phyloP scores from a whole-genome alignment of 108 stramenopile genomes.

The Skeletonema costatum region DNA sequence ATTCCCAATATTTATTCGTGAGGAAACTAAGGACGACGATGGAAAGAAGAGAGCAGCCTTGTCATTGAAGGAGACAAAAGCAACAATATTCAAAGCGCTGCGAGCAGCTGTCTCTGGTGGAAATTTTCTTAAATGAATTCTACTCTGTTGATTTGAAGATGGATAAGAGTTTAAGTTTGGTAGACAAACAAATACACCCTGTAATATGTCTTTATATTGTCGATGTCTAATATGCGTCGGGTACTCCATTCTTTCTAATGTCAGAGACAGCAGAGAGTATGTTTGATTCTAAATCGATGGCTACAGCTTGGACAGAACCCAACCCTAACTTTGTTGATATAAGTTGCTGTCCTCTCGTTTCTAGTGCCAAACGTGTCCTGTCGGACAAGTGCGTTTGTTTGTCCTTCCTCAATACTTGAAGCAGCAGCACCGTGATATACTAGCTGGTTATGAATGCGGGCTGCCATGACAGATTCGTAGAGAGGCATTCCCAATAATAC shows the following conservation, averaged over 20 bases:
- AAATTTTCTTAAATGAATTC: slow-evolving; percentile 27
- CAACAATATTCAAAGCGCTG: slow-evolving; percentile 41
- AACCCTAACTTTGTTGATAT: slow-evolving; percentile 55
- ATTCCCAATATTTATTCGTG: slow-evolving; percentile 45
- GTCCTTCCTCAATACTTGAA: slow-evolving; percentile 41
- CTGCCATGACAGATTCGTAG: slow-evolving; percentile 53
- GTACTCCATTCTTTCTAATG: slow-evolving; percentile 75
- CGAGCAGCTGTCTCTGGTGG: slow-evolving; percentile 49
- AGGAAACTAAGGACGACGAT: slow-evolving; percentile 25
- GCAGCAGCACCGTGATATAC: slow-evolving; percentile 63
- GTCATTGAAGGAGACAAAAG: slow-evolving; percentile 48
- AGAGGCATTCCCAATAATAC: slow-evolving; percentile 66
- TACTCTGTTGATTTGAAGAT: not conserved
- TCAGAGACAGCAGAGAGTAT: slow-evolving; percentile 67
- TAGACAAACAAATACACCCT: not conserved
- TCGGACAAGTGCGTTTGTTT: slow-evolving; percentile 41
- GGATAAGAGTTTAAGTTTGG: not conserved
- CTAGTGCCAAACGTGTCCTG: slow-evolving; percentile 50
- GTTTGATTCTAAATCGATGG: slow-evolving; percentile 64
- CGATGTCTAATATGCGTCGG: slow-evolving; percentile 58
- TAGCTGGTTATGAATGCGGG: slow-evolving; percentile 83
- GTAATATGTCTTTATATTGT: not conserved
- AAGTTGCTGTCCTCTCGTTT: slow-evolving; percentile 53
- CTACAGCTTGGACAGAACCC: slow-evolving; percentile 74
- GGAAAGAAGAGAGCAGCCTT: slow-evolving; percentile 5